Conservation (phyloP, 768 basidiomycete species). For the Serendipita indica region DNA sequence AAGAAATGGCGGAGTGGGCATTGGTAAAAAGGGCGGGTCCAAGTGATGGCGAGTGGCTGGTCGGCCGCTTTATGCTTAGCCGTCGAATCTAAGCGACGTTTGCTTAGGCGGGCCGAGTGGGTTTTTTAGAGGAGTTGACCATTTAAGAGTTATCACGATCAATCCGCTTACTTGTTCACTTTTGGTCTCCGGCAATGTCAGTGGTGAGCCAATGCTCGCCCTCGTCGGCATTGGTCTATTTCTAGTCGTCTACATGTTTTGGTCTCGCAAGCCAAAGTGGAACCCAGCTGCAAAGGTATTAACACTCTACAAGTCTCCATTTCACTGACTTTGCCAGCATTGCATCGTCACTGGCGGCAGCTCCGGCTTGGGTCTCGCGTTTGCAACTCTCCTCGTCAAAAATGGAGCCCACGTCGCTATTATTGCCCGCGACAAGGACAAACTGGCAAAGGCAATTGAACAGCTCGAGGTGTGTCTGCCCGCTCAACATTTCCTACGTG, state of each 20-base stretch:
- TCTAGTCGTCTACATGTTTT: neutral
- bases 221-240: neutral
- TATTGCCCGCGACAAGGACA: conserved; percentile 58
- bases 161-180: too few relatives aligned
- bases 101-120: too few relatives aligned
- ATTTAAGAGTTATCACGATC: too few relatives aligned
- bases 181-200: neutral
- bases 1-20: too few relatives aligned
- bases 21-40: too few relatives aligned
- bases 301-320: neutral
- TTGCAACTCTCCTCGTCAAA: conserved; percentile 49
- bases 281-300: neutral
- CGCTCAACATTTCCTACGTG: too few relatives aligned
- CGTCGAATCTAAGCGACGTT: too few relatives aligned
- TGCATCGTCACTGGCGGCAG: conserved; percentile 78
- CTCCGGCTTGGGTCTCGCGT: conserved; percentile 60
- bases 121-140: too few relatives aligned
- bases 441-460: conserved; percentile 42
- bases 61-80: too few relatives aligned
- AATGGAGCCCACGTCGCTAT: conserved; percentile 75
- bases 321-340: conserved; percentile 34
- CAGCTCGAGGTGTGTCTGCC: conserved; percentile 58
- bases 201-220: neutral
- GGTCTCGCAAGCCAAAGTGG: conserved; percentile 3
- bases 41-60: too few relatives aligned